Percentiles rank a stretch among this genome's conserved stretches.
phyloP scores from a whole-genome alignment of 805 yeast species.

The Starmerella apis region DNA sequence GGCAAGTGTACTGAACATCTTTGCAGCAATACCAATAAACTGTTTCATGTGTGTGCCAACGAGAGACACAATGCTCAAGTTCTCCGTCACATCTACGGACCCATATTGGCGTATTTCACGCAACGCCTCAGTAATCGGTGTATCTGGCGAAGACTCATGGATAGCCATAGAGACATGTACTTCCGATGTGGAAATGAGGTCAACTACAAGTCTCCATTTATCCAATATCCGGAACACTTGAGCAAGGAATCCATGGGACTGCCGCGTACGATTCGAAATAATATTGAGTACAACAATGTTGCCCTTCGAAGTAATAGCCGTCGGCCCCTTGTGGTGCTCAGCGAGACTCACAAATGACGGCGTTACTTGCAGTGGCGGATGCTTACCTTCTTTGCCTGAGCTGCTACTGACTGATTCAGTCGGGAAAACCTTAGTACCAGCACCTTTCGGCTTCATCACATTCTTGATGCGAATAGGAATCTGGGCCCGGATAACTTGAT shows the following conservation, averaged over 20 bases:
- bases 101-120: slow-evolving; percentile 73
- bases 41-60: slow-evolving; percentile 98
- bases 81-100: slow-evolving; percentile 74
- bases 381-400: slow-evolving; percentile 36
- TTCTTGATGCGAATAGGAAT: slow-evolving; percentile 95
- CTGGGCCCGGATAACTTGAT: slow-evolving; percentile 90
- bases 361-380: neutral
- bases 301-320: slow-evolving; percentile 92
- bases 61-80: slow-evolving; percentile 82
- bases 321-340: slow-evolving; percentile 38
- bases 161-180: slow-evolving; percentile 98
- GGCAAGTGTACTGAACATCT: slow-evolving; percentile 90
- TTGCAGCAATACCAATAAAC: slow-evolving; percentile 91
- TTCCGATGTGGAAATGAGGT: slow-evolving; percentile 91
- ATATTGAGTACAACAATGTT: slow-evolving; percentile 86
- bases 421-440: slow-evolving; percentile 90
- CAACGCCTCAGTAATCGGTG: slow-evolving; percentile 59
- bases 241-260: slow-evolving; percentile 92
- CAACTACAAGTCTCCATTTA: slow-evolving; percentile 76
- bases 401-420: slow-evolving; percentile 33
- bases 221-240: slow-evolving; percentile 79
- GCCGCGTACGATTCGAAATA: slow-evolving; percentile 84
- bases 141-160: slow-evolving; percentile 52
- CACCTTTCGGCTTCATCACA: slow-evolving; percentile 86
- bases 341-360: slow-evolving; percentile 7